Evolutionary conservation across 306 rosid genomes (phyloP).

Genomic region (Quercus parvula): DNA sequence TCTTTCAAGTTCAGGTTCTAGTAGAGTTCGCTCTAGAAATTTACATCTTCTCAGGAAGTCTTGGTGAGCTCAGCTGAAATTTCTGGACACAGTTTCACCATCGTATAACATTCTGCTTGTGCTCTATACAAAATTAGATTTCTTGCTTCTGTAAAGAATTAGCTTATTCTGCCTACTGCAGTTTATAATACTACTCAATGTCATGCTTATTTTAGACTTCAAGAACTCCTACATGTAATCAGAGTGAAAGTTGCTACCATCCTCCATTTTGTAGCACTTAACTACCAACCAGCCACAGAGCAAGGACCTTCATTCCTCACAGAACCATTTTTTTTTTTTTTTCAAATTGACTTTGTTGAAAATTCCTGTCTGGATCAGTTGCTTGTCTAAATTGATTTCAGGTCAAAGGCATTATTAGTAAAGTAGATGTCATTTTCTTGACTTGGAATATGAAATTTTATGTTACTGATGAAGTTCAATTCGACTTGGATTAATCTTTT

Average conservation of each 20-base stretch:
- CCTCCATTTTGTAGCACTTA: neutral
- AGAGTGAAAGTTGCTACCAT: neutral
- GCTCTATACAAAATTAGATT: conserved; percentile 19
- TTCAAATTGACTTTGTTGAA: neutral
- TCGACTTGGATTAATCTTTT: neutral
- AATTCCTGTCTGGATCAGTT: neutral
- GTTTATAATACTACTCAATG: neutral
- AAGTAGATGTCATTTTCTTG: neutral
- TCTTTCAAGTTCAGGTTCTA: conserved; percentile 40
- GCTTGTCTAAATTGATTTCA: neutral
- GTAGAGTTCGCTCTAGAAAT: conserved; percentile 62
- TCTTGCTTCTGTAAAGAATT: conserved; percentile 31
- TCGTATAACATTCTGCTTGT: conserved; percentile 24
- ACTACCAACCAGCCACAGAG: neutral
- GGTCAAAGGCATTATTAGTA: neutral
- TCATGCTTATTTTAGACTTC: neutral
- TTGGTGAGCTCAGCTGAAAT: conserved; percentile 34
- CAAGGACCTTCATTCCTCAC: neutral
- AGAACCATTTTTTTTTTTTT: no score
- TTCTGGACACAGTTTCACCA: conserved; percentile 25
- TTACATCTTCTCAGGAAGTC: conserved; percentile 49
- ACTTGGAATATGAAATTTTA: neutral
- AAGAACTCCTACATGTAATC: neutral
- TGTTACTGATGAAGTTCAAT: neutral
- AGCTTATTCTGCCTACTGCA: conserved; percentile 16